Evolutionary conservation across 495 filamentous ascomycete genomes (phyloP).

Genomic region (Trichoderma parareesei): DNA sequence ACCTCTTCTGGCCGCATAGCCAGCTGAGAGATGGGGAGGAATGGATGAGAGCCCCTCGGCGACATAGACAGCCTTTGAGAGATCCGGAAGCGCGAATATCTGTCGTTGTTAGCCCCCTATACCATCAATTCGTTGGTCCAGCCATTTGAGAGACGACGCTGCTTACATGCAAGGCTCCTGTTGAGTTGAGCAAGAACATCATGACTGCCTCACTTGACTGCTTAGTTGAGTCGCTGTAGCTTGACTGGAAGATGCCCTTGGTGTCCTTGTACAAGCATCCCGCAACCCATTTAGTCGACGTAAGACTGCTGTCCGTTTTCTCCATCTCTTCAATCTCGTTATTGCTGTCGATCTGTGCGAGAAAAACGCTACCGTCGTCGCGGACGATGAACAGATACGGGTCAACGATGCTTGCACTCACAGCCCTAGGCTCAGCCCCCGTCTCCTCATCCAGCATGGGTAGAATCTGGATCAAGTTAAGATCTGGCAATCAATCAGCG

Average conservation of each 20-base stretch:
- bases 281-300: conserved; percentile 63
- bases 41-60: conserved; percentile 69
- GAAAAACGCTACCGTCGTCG: conserved; percentile 67
- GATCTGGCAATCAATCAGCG: conserved; percentile 43
- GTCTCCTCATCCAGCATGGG: conserved; percentile 84
- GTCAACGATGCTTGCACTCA: conserved; percentile 78
- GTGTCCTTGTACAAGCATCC: conserved; percentile 71
- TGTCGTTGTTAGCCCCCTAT: conserved; percentile 16
- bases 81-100: conserved; percentile 56
- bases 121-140: too few relatives aligned
- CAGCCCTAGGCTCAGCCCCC: conserved; percentile 62
- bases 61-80: conserved; percentile 52
- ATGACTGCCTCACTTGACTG: conserved; percentile 44
- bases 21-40: conserved; percentile 63
- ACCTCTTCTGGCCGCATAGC: conserved; percentile 58
- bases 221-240: conserved; percentile 30
- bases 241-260: conserved; percentile 44
- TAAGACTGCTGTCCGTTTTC: conserved; percentile 41
- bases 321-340: conserved; percentile 82
- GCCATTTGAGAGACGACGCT: not conserved
- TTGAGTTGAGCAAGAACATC: conserved; percentile 63
- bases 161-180: conserved; percentile 67
- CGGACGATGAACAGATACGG: conserved; percentile 80
- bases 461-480: conserved; percentile 80
- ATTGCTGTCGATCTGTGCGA: conserved; percentile 67